Base-by-base conservation (phyloP, 805 yeast genomes). In the Candida takata region DNA sequence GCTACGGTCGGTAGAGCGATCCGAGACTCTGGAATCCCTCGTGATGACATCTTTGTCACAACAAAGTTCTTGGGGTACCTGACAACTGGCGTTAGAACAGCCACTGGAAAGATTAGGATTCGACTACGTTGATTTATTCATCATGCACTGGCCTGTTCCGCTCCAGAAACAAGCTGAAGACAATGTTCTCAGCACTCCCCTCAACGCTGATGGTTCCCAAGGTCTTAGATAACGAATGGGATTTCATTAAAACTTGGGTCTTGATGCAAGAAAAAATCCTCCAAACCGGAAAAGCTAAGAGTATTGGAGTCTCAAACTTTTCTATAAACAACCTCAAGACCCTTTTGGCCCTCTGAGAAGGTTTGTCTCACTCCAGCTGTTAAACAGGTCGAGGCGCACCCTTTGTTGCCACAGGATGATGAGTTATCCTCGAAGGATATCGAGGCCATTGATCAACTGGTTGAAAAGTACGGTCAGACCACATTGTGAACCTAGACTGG, bases 91-190 rank as follows among this genome's bases (percentile, higher is more conserved):
- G 11, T 57, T 83, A 27, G 69, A 74, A 13, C 61, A 57, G 23
- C 78, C 88, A 8, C 64, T 84, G 51, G 49, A 67, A 43, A 74
- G 77, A 49, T 64, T 84, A 42, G 77, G 76, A 1, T 54, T 83
- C 45, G 92, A 80, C 33, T 84, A 84, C 51, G 79, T 84, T 35
- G 95, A 84, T 53, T 62, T 84, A 42, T 77, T 78, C 54, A 67
- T 85, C 54, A 69, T 84, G 55, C 95, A 84, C 60, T 84, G 90
- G 90, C 95, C 95, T 6, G 69, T 70, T 29, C 62, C 79, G 8
- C 56, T 70, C 41, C 69, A 54, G 29, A 37, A 14, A 20, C 24
- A 20, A 2, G 27, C 29, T 6, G 6, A 6, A 14, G 26, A 24
- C 6, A 14, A 24, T 6, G 26, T n/a, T 14, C 26, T 24, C 26